Conservation (phyloP, 148 eudicot species). For the Silene conica region DNA sequence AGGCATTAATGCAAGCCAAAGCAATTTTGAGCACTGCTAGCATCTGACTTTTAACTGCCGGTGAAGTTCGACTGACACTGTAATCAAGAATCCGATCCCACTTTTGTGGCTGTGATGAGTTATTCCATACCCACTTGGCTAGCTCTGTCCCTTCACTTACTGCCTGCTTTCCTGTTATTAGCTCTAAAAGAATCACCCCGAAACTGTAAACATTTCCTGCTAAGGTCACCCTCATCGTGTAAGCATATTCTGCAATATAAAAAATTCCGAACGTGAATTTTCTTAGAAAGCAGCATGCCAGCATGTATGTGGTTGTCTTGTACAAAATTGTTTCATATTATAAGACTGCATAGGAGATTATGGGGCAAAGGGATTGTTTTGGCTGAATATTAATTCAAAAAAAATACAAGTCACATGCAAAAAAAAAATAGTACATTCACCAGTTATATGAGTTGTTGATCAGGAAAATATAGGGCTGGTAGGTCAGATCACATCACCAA, state of each 20-base stretch:
- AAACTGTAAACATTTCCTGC: conserved; percentile 86
- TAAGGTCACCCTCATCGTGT: conserved; percentile 85
- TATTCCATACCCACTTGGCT: conserved; percentile 68
- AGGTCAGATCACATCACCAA: no score
- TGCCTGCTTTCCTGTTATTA: conserved; percentile 79
- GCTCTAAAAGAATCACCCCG: conserved; percentile 70
- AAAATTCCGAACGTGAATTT: not conserved
- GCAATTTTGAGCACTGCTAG: conserved; percentile 68
- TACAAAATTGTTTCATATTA: not conserved
- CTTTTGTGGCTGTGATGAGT: conserved; percentile 43
- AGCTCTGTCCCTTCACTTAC: conserved; percentile 66
- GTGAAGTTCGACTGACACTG: conserved; percentile 49
- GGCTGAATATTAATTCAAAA: no score
- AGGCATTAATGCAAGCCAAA: conserved; percentile 62
- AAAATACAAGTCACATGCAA: no score
- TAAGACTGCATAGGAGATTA: not conserved
- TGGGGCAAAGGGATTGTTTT: no score
- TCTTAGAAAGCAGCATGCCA: not conserved
- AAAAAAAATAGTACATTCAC: no score
- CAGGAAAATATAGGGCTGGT: no score
- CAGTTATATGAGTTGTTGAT: no score
- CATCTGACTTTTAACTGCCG: conserved; percentile 68
- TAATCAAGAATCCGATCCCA: conserved; percentile 71
- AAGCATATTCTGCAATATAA: conserved; percentile 74
- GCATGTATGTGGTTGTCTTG: not conserved